Evolutionary conservation across 345 rosid genomes (phyloP), one percentile per base, ranked within the genome.

Genomic region (Rhodomyrtus tomentosa): DNA sequence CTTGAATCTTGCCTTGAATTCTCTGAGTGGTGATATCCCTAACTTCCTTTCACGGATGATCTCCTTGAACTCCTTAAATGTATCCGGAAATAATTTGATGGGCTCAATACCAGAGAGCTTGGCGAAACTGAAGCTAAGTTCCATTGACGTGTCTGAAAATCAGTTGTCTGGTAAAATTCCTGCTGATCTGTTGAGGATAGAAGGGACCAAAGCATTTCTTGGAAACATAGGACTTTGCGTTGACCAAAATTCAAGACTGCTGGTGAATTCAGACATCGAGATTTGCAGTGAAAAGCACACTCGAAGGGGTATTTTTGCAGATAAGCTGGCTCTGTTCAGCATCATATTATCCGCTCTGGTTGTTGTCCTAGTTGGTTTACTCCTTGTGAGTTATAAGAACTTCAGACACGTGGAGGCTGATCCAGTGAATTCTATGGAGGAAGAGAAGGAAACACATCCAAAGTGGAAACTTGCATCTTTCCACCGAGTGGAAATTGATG

Each of bases 21-120:
- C 90, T 8, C 87, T 94, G 36, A 90, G 81, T 72, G 98, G 97
- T 81, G 86, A 74, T 21, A 94, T 96, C 52, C 98, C 97, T 0
- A 32, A 9, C 10, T 54, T 90, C 48, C 50, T 95, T 84, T 86
- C 93, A 29, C 86, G 49, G 36, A 86, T 94, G 83, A 86, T 82
- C 89, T 91, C 92, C 68, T 90, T 96, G 85, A 96, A 94, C 91
- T 89, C 96, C 20, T 83, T 96, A 84, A 95, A 96, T 88, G 91
- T 96, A 86, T 96, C 99, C 6, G 84, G 89, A 50, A 96, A 96
- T 87, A 83, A 52, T 68, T 92, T 96, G 51, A 90, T 89, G 0
- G 99, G 98, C 10, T 82, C 82, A 11, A 92, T 96, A 55, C 97
- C 98, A 0, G 91, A 86, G 40, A 90, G 55, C 86, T 87, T 96